phyloP scores from a whole-genome alignment of 805 yeast species.

The Ogataea glucozyma region DNA sequence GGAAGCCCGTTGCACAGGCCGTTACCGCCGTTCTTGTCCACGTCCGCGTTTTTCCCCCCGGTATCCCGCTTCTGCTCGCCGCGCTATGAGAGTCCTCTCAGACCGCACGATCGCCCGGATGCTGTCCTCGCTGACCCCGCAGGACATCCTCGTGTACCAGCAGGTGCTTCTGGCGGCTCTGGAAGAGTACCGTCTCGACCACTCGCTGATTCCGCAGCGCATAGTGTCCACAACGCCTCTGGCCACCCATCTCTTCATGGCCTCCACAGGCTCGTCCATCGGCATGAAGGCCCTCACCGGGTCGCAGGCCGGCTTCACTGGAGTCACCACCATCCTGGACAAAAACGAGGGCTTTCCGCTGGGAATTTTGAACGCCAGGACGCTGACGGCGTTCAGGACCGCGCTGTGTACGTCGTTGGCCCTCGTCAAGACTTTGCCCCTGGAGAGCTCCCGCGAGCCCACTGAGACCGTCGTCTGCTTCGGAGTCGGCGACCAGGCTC shows the following conservation, averaged over 20 bases:
- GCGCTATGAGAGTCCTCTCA: constrained; percentile 37
- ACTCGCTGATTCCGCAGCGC: constrained; percentile 54
- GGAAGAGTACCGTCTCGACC: constrained; percentile 42
- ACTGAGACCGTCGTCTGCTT: constrained; percentile 41
- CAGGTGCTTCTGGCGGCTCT: constrained; percentile 40
- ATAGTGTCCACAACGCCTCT: constrained; percentile 45
- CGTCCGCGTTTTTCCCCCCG: too few species aligned
- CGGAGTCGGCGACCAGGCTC: constrained; percentile 66
- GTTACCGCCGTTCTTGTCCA: too few species aligned
- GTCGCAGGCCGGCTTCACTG: constrained; percentile 59
- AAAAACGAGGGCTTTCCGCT: constrained; percentile 49
- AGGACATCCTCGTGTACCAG: constrained; percentile 39
- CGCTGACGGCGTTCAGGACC: constrained; percentile 67
- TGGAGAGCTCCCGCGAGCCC: constrained; percentile 22
- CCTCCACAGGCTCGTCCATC: constrained; percentile 54
- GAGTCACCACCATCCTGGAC: constrained; percentile 53
- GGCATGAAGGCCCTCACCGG: constrained; percentile 65
- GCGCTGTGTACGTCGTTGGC: constrained; percentile 58
- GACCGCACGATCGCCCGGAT: constrained; percentile 35
- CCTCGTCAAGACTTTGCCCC: constrained; percentile 38
- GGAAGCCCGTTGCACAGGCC: not conserved
- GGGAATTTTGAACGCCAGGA: constrained; percentile 58
- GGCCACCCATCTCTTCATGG: constrained; percentile 61
- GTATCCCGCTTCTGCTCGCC: too few species aligned
- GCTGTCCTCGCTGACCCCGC: constrained; percentile 28